Base-by-base conservation (phyloP, 345 rosid genomes). In the Syzygium aqueum region DNA sequence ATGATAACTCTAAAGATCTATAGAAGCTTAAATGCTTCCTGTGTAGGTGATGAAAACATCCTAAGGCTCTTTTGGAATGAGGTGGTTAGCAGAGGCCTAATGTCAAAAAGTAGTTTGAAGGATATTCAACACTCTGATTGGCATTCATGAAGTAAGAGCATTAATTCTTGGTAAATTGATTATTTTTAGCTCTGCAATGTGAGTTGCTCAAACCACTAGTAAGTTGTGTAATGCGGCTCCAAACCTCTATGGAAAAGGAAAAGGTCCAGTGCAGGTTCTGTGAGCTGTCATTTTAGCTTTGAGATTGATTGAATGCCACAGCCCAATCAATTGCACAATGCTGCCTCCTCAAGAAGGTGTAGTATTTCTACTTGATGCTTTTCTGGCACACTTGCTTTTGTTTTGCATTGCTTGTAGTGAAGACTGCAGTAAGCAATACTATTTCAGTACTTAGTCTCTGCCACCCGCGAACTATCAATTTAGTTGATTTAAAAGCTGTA, bases 11-110 rank as follows among this genome's bases (percentile, higher is more conserved):
- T 95, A 84, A 96, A 95, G 91, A 90, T 95, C 22, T 96, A 95
- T 87, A 89, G 89, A 87, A 89, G 93, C 86, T 87, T 96, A 43
- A 91, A 83, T 89, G 98, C 96, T 88, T 93, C 99, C 40, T 93
- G 89, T 90, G 91, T 89, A 86, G 89, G 90, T 54, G 99, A 95
- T 49, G 86, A 65, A 15, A 87, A 88, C 57, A 91, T 91, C 84
- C 91, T 95, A 90, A 84, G 87, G 88, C 88, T 95, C 89, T 96
- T 97, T 89, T 96, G 99, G 99, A 89, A 91, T 89, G 95, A 92
- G 89, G 88, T 96, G 86, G 94, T 90, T 86, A 94, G 92, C 37
- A 93, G 95, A 90, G 92, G 92, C 87, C 77, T 97, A 61, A 92
- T 95, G 89, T 94, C 99, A 49, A 96, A 93, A 91, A 90, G 88